Evolutionary conservation across 768 basidiomycete species (phyloP), one percentile per base, ranked within the genome.

Genomic region (Pulveroboletus ravenelii): DNA sequence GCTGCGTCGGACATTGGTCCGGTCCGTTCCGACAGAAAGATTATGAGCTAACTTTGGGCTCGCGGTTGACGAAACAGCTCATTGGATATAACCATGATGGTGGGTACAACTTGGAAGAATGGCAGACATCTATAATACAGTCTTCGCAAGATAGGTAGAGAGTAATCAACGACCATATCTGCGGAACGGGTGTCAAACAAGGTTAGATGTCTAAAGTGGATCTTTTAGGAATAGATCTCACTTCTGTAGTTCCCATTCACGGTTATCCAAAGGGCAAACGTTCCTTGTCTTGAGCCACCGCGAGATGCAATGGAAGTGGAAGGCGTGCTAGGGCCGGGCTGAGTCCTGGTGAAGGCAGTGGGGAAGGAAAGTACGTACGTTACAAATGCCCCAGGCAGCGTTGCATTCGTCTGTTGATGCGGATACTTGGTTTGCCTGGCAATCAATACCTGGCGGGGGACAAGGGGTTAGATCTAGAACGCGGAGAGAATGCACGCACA

Each of bases 281-380:
- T 95, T 93, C 57, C 93, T 79, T 18, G 96, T 98, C 79, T 98
- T 99, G 55, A 99, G 78, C 96, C 96, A 99, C 40, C 96, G 84
- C 9, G 94, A 95, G 68, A 99, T 99, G 71, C 95, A 99, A 69
- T 98, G 95, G 74, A 98, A 99, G 74, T 99, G 95, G 79, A 99
- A 99, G 5, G 95, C 95, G 67, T 99, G 95, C 93, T 94, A 57
- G 29, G 23, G 13, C 10, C 15, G 20, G 25, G 35, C 63, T 25
- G 58, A 31, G 49, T 29, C 12, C 23, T 10, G 7, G 44, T 2
- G 10, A 17, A 13, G 10, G 30, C 0, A 15, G 5, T 13, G 3
- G 25, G 13, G 6, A 27, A 50, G 9, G 39, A 35, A 6, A 18
- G 18, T 20, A 27, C 60, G 45, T 35, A 95, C 95, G 68, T 99